A percentile compares a stretch with the other conserved stretches of the same genome.
phyloP scores from a whole-genome alignment of 176 grass and related monocot genomes.

The Aechmea fasciata region DNA sequence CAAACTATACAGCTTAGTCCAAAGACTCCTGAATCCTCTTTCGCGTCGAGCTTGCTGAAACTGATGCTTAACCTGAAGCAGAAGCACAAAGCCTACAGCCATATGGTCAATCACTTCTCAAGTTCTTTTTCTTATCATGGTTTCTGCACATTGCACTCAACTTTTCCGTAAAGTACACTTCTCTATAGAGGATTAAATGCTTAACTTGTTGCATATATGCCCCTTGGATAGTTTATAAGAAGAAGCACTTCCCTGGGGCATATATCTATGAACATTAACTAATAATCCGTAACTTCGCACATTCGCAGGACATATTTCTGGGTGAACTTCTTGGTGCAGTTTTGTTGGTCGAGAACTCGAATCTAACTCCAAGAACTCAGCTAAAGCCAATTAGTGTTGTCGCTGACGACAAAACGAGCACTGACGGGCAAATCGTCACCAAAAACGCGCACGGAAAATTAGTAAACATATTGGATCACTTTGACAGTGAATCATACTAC shows the following conservation, averaged over 20 bases:
- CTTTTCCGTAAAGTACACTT: not conserved
- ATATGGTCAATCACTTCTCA: slow-evolving; percentile 35
- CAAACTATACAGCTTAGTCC: slow-evolving; percentile 22
- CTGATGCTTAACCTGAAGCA: slow-evolving; percentile 43
- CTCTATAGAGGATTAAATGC: not conserved
- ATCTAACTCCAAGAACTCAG: slow-evolving; percentile 32
- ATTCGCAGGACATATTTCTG: slow-evolving; percentile 60
- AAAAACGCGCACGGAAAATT: slow-evolving; percentile 20
- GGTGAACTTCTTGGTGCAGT: slow-evolving; percentile 77
- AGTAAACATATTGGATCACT: slow-evolving; percentile 41
- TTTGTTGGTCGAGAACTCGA: slow-evolving; percentile 48
- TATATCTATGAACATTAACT: not conserved
- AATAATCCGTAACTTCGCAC: not conserved
- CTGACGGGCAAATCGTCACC: slow-evolving; percentile 33
- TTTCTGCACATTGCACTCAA: not conserved
- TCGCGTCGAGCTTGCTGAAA: slow-evolving; percentile 36
- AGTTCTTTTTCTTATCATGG: not conserved
- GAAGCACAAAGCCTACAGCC: slow-evolving; percentile 42
- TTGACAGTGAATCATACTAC: slow-evolving; percentile 45
- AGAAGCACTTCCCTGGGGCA: not conserved
- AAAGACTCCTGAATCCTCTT: slow-evolving; percentile 52
- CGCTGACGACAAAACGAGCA: slow-evolving; percentile 30
- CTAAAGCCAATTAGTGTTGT: slow-evolving; percentile 29
- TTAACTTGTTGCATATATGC: not conserved
- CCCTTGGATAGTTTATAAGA: not conserved